A percentile compares a stretch with the other conserved stretches of the same genome.
Conservation (phyloP, 352 stramenopile species). For the Phytophthora pini region DNA sequence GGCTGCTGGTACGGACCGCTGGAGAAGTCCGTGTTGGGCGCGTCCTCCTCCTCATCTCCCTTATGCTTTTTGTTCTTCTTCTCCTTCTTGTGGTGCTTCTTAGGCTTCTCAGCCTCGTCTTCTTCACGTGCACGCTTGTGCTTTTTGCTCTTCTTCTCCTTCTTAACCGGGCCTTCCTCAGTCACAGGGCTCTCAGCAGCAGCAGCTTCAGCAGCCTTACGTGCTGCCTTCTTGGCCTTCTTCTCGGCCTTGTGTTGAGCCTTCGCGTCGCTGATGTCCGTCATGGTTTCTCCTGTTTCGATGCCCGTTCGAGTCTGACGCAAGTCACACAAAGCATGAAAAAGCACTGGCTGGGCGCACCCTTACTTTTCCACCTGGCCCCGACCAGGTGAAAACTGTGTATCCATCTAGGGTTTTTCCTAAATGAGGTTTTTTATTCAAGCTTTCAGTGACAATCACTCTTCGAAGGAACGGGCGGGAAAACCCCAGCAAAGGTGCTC, state of each 20-base stretch:
- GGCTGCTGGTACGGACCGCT: slow-evolving; percentile 80
- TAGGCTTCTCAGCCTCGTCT: slow-evolving; percentile 48
- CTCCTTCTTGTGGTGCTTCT: slow-evolving; percentile 55
- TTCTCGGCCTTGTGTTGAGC: slow-evolving; percentile 52
- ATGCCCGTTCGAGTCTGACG: slow-evolving; percentile 30
- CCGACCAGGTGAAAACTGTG: no score
- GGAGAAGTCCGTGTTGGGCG: slow-evolving; percentile 59
- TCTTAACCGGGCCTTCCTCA: slow-evolving; percentile 3
- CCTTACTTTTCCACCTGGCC: background rate
- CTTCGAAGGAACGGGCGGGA: slow-evolving; percentile 3
- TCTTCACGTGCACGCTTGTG: slow-evolving; percentile 40
- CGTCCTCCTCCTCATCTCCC: slow-evolving; percentile 30
- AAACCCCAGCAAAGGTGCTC: background rate
- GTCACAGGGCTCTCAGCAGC: slow-evolving; percentile 8
- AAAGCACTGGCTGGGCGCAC: slow-evolving; percentile 19
- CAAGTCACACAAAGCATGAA: slow-evolving; percentile 14
- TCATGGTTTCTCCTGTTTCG: slow-evolving; percentile 29
- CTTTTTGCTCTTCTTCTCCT: slow-evolving; percentile 45
- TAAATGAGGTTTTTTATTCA: background rate
- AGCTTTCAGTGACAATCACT: background rate
- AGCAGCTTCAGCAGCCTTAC: slow-evolving; percentile 37
- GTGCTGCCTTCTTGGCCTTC: slow-evolving; percentile 49
- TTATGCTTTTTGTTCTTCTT: slow-evolving; percentile 61
- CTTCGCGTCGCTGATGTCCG: slow-evolving; percentile 47
- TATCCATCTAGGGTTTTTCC: no score